Evolutionary conservation across 2,329 filamentous ascomycete genomes (phyloP).

Genomic region (Grosmannia clavigera): DNA sequence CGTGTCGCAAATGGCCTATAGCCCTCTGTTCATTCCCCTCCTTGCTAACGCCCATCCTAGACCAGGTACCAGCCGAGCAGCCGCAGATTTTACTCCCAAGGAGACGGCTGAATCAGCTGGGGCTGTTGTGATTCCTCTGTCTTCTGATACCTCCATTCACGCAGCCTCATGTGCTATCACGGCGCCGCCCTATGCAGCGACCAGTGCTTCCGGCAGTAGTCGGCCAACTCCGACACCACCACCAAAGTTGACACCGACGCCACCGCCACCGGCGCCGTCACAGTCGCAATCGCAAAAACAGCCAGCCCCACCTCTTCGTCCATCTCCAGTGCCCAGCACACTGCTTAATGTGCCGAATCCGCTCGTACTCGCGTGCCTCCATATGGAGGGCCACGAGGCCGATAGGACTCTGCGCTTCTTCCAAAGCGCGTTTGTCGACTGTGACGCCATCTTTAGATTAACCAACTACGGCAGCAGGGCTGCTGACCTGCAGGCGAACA

Average conservation of each 20-base stretch:
- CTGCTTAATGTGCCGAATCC: not conserved
- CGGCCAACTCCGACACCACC: not conserved
- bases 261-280: not conserved
- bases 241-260: not conserved
- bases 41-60: not conserved
- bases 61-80: not conserved
- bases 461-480: constrained; percentile 2
- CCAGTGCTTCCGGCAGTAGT: not conserved
- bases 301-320: not conserved
- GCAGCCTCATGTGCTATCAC: not conserved
- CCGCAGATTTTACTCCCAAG: not conserved
- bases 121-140: not conserved
- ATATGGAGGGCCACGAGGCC: constrained; percentile 8
- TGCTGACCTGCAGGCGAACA: constrained; percentile 6
- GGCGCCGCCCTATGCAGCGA: not conserved
- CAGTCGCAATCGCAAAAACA: not conserved
- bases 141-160: not conserved
- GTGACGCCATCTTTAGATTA: constrained; percentile 11
- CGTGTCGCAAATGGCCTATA: not conserved
- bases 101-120: not conserved
- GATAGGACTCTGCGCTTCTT: constrained; percentile 8
- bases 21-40: not conserved
- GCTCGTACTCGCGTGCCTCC: constrained; percentile 5
- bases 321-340: not conserved
- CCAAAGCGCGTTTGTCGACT: constrained; percentile 7